phyloP scores from a whole-genome alignment of 768 basidiomycete genomes.

The Leccinum broughii region DNA sequence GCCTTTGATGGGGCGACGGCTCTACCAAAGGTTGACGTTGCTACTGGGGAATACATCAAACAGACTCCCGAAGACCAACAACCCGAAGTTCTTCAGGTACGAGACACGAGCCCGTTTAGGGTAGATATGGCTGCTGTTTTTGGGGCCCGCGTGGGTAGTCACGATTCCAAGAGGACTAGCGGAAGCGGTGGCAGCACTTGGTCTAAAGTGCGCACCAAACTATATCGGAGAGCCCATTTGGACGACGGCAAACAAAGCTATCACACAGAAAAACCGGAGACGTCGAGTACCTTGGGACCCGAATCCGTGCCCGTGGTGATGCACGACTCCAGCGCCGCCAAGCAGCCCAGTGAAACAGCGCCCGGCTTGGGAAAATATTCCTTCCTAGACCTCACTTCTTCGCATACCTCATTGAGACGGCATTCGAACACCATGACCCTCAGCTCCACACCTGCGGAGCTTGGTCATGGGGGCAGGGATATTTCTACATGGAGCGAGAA shows the following conservation, averaged over 20 bases:
- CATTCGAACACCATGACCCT: slow-evolving; percentile 29
- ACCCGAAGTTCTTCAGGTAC: slow-evolving; percentile 36
- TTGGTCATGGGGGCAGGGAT: slow-evolving; percentile 20
- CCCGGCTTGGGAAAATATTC: slow-evolving; percentile 35
- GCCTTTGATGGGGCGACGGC: background rate
- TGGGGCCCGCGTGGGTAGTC: slow-evolving; percentile 15
- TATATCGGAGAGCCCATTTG: slow-evolving; percentile 33
- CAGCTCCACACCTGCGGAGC: slow-evolving; percentile 30
- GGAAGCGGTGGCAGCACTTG: slow-evolving; percentile 29
- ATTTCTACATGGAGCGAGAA: slow-evolving; percentile 19
- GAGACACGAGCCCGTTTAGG: slow-evolving; percentile 47
- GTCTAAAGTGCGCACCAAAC: slow-evolving; percentile 32
- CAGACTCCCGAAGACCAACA: slow-evolving; percentile 4
- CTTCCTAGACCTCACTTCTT: slow-evolving; percentile 34
- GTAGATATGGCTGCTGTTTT: slow-evolving; percentile 40
- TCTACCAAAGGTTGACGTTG: slow-evolving; percentile 5
- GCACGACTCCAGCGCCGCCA: slow-evolving; percentile 23
- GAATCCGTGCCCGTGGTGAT: slow-evolving; percentile 34
- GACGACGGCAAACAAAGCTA: slow-evolving; percentile 29
- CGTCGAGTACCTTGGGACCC: slow-evolving; percentile 26
- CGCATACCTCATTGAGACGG: slow-evolving; percentile 23
- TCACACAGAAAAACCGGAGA: slow-evolving; percentile 19
- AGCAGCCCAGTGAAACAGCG: slow-evolving; percentile 21
- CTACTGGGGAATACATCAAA: slow-evolving; percentile 8
- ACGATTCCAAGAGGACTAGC: slow-evolving; percentile 25